phyloP scores from a whole-genome alignment of 352 stramenopile species.

The Globisporangium barbulae region DNA sequence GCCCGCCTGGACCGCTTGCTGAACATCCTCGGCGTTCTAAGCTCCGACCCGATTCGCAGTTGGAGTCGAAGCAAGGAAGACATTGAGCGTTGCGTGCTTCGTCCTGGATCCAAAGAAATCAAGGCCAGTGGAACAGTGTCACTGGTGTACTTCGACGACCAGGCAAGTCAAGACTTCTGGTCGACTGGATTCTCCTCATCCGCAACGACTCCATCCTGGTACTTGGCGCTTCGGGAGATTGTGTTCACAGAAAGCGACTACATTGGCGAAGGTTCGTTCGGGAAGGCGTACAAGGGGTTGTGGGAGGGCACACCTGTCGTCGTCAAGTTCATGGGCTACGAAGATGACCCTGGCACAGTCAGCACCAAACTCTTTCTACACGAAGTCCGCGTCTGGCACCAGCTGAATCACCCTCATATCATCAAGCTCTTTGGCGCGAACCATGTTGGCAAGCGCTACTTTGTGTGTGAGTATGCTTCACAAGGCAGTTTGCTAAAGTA shows the following conservation, averaged over 20 bases:
- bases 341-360: background rate
- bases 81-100: background rate
- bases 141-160: background rate
- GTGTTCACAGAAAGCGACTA: background rate
- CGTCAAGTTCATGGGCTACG: background rate
- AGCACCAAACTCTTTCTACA: background rate
- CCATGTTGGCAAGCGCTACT: background rate
- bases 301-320: background rate
- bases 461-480: slow-evolving; percentile 4
- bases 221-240: background rate
- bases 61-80: background rate
- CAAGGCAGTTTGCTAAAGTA: no score
- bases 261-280: background rate
- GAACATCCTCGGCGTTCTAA: background rate
- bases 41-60: background rate
- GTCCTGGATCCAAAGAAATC: background rate
- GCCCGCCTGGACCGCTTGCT: background rate
- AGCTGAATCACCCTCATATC: background rate
- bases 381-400: background rate
- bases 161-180: background rate
- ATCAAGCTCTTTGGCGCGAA: background rate
- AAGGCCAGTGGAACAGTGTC: background rate
- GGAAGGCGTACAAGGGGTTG: background rate
- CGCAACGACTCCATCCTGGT: background rate
- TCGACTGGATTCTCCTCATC: background rate